Conservation (phyloP, 805 yeast genomes). For the Hermanozyma aechmeae region DNA sequence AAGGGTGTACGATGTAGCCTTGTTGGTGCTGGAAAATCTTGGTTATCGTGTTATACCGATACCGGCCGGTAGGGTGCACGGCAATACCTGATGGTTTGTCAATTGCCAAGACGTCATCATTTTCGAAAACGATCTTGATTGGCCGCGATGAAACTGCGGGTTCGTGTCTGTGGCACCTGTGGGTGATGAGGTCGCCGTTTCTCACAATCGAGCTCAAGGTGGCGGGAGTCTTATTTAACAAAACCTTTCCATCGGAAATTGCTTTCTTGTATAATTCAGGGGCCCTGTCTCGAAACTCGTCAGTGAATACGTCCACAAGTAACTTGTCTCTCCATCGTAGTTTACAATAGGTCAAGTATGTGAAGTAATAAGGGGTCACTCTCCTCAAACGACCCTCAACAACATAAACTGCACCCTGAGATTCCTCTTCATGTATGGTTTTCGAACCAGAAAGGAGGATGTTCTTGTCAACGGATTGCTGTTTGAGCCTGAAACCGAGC, state of each 20-base stretch:
- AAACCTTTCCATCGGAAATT: constrained; percentile 55
- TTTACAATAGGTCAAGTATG: constrained; percentile 87
- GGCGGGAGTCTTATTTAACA: constrained; percentile 61
- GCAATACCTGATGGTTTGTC: constrained; percentile 95
- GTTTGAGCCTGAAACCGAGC: constrained; percentile 38
- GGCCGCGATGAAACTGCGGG: constrained; percentile 63
- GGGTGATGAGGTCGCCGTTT: constrained; percentile 79
- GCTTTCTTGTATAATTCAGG: constrained; percentile 51
- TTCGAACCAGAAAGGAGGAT: constrained; percentile 26
- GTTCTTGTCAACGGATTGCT: constrained; percentile 36
- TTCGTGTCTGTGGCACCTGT: constrained; percentile 80
- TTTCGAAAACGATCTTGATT: constrained; percentile 61
- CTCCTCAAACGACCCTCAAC: constrained; percentile 57
- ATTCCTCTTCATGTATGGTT: constrained; percentile 44
- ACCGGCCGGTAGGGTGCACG: constrained; percentile 90
- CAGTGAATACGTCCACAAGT: constrained; percentile 67
- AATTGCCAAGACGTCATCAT: constrained; percentile 68
- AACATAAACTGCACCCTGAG: constrained; percentile 47
- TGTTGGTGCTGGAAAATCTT: constrained; percentile 66
- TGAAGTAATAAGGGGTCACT: constrained; percentile 79
- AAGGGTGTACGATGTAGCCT: constrained; percentile 58
- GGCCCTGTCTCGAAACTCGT: constrained; percentile 78
- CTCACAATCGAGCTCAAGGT: constrained; percentile 52
- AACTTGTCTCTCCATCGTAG: constrained; percentile 84
- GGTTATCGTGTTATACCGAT: constrained; percentile 67